phyloP scores from a whole-genome alignment of 2,329 filamentous ascomycete genomes.

The Xylariaceae sp. region DNA sequence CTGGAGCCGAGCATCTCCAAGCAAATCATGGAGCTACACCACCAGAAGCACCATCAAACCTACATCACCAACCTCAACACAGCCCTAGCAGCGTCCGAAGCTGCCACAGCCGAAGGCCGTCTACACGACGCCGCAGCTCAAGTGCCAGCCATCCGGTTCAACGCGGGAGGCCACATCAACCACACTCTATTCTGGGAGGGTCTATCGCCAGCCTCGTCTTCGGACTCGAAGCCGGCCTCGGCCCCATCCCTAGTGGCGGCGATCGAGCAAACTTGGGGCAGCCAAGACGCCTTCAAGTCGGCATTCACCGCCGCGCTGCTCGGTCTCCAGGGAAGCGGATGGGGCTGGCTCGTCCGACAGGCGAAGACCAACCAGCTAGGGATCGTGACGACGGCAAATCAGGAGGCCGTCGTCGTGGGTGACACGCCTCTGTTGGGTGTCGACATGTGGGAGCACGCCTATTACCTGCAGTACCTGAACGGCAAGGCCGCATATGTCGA shows the following conservation, averaged over 20 bases:
- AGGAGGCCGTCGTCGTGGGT: slow-evolving; percentile 63
- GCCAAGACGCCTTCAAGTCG: slow-evolving; percentile 57
- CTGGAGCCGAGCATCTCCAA: slow-evolving; percentile 68
- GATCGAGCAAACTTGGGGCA: slow-evolving; percentile 63
- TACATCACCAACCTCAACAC: slow-evolving; percentile 73
- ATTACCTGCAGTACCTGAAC: slow-evolving; percentile 79
- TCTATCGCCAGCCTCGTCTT: slow-evolving; percentile 55
- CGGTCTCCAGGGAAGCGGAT: slow-evolving; percentile 75
- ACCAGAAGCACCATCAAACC: slow-evolving; percentile 72
- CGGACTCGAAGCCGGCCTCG: slow-evolving; percentile 49
- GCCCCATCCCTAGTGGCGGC: slow-evolving; percentile 55
- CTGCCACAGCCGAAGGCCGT: slow-evolving; percentile 49
- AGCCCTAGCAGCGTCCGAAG: slow-evolving; percentile 54
- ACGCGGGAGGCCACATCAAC: slow-evolving; percentile 89
- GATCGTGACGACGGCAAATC: slow-evolving; percentile 79
- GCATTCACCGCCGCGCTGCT: slow-evolving; percentile 62
- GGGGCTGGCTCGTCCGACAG: slow-evolving; percentile 78
- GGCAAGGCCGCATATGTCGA: slow-evolving; percentile 69
- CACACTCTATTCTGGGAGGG: slow-evolving; percentile 91
- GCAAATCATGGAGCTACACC: slow-evolving; percentile 78
- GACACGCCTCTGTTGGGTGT: slow-evolving; percentile 69
- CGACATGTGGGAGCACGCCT: slow-evolving; percentile 93
- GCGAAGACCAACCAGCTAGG: slow-evolving; percentile 54
- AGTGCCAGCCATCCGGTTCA: slow-evolving; percentile 71
- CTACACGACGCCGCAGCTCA: slow-evolving; percentile 57